These are phyloP conservation scores for Fusarium tricinctum DNA, from an alignment of 2,329 filamentous ascomycete genomes.

Conservation along the genomic window DNA sequence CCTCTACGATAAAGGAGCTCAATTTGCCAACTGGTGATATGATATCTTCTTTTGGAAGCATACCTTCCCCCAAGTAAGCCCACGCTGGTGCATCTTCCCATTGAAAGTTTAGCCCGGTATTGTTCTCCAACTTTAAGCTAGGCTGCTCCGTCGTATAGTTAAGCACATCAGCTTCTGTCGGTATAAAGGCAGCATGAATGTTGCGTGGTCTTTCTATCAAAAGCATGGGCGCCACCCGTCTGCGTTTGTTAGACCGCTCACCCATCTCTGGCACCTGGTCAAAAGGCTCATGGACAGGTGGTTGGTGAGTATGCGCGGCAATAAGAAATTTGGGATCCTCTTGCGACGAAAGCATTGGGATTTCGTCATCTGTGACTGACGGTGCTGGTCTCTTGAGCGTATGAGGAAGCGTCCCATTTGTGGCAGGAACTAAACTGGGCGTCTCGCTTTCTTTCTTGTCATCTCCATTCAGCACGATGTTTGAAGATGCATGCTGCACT, in stretches of 20 bases:
- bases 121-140: not conserved
- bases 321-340: not conserved
- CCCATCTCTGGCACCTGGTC: slow-evolving; percentile 4
- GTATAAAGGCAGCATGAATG: slow-evolving; percentile 39
- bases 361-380: not conserved
- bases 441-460: not conserved
- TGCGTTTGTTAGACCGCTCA: slow-evolving; percentile 47
- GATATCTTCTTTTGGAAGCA: slow-evolving; percentile 46
- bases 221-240: slow-evolving; percentile 46
- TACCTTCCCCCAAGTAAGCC: slow-evolving; percentile 56
- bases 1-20: slow-evolving; percentile 44
- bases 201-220: slow-evolving; percentile 42
- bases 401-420: not conserved
- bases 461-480: slow-evolving; percentile 1
- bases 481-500: not conserved
- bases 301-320: not conserved
- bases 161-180: slow-evolving; percentile 46
- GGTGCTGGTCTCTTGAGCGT: not conserved
- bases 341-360: not conserved
- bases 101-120: slow-evolving; percentile 11
- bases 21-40: slow-evolving; percentile 41
- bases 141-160: not conserved
- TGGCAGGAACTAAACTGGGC: not conserved
- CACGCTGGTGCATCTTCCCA: slow-evolving; percentile 43
- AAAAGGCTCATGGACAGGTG: slow-evolving; percentile 1